phyloP scores from a whole-genome alignment of 2,329 filamentous ascomycete species.

The Kalmusia sp. region DNA sequence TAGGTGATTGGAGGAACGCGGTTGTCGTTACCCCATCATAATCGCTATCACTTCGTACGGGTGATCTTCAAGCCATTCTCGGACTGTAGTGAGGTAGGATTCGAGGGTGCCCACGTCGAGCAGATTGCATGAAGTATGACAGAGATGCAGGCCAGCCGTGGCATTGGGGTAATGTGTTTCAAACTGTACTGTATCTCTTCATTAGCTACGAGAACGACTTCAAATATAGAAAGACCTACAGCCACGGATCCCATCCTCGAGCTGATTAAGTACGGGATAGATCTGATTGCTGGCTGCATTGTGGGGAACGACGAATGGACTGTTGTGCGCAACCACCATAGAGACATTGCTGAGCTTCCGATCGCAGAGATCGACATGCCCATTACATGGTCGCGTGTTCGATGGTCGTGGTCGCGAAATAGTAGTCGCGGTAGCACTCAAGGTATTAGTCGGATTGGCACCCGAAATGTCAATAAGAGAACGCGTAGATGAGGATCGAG shows the following conservation, averaged over 20 bases:
- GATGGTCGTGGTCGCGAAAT: constrained; percentile 20
- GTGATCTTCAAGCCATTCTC: constrained; percentile 74
- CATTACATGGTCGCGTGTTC: constrained; percentile 44
- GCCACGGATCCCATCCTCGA: constrained; percentile 45
- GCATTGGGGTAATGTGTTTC: constrained; percentile 64
- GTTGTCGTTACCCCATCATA: constrained; percentile 79
- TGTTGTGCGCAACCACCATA: constrained; percentile 47
- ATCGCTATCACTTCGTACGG: constrained; percentile 90
- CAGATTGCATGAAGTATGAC: constrained; percentile 83
- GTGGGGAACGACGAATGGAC: constrained; percentile 35
- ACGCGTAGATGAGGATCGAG: constrained; percentile 16
- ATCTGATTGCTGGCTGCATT: constrained; percentile 45
- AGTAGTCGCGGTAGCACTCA: constrained; percentile 13
- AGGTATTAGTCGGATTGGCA: constrained; percentile 14
- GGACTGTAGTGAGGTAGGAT: constrained; percentile 73
- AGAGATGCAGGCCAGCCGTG: constrained; percentile 69
- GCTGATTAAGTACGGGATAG: constrained; percentile 34
- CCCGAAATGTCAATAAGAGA: constrained; percentile 30
- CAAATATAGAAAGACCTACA: constrained; percentile 24
- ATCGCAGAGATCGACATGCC: constrained; percentile 42
- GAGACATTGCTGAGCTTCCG: constrained; percentile 44
- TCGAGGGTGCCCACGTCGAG: constrained; percentile 82
- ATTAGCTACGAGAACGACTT: not conserved
- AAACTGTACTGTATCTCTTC: constrained; percentile 60
- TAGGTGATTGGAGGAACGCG: constrained; percentile 72